phyloP scores from a whole-genome alignment of 352 stramenopile species.

The Pythium periplocum region DNA sequence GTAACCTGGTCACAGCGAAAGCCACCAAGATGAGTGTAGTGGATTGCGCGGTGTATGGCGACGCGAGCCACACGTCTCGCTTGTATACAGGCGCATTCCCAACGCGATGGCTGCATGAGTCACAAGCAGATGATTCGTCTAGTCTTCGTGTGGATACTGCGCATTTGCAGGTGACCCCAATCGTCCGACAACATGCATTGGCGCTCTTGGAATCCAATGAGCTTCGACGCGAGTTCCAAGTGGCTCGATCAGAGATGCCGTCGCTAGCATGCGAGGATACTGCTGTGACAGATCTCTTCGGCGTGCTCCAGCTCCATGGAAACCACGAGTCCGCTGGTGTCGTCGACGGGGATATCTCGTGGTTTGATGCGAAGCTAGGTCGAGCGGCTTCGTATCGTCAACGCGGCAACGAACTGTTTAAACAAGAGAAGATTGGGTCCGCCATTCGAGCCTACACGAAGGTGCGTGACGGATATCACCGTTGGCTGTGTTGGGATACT shows the following conservation, averaged over 20 bases:
- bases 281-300: no score
- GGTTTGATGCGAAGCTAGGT: slow-evolving; percentile 47
- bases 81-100: slow-evolving; percentile 11
- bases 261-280: no score
- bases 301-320: no score
- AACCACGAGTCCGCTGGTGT: no score
- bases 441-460: slow-evolving; percentile 39
- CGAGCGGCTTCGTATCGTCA: slow-evolving; percentile 37
- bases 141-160: slow-evolving; percentile 6
- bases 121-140: not conserved
- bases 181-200: no score
- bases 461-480: slow-evolving; percentile 7
- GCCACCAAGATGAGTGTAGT: slow-evolving; percentile 4
- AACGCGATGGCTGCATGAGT: slow-evolving; percentile 1
- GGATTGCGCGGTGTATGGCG: slow-evolving; percentile 13
- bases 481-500: not conserved
- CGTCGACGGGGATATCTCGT: slow-evolving; percentile 8
- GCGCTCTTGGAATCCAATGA: no score
- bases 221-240: no score
- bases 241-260: no score
- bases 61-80: slow-evolving; percentile 1
- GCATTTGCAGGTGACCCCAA: slow-evolving; percentile 4
- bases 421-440: slow-evolving; percentile 20
- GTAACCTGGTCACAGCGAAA: no score
- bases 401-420: slow-evolving; percentile 56